phyloP scores from a whole-genome alignment of 2,329 filamentous ascomycete genomes.

The Aspergillus sp. region DNA sequence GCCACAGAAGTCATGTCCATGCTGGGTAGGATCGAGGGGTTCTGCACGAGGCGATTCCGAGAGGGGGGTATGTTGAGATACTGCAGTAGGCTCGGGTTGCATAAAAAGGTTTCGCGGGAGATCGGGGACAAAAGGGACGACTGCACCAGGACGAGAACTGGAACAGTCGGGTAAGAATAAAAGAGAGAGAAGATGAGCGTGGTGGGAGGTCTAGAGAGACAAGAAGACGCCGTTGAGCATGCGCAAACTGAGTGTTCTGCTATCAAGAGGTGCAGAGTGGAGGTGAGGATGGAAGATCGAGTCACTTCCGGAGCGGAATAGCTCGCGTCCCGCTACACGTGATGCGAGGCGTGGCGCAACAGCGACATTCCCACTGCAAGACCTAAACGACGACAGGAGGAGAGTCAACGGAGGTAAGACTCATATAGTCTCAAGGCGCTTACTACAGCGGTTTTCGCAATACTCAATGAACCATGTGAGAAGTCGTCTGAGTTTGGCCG shows the following conservation, averaged over 20 bases:
- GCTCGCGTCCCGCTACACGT: no score
- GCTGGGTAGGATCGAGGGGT: conserved; percentile 42
- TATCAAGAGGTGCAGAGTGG: no score
- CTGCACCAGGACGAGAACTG: conserved; percentile 48
- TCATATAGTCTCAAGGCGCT: no score
- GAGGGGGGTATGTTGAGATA: conserved; percentile 40
- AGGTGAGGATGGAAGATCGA: no score
- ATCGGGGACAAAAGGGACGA: conserved; percentile 34
- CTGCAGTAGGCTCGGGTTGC: conserved; percentile 54
- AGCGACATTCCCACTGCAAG: no score
- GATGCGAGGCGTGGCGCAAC: no score
- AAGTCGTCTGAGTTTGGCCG: no score
- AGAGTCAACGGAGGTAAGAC: no score
- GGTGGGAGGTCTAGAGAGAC: conserved; percentile 47
- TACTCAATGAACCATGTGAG: no score
- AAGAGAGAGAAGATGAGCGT: conserved; percentile 3
- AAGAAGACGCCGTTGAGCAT: conserved; percentile 55
- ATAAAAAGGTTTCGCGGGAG: conserved; percentile 50
- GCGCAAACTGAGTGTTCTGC: not conserved
- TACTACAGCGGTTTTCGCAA: no score
- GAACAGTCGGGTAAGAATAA: conserved; percentile 40
- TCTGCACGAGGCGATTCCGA: conserved; percentile 32
- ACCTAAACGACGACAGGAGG: no score
- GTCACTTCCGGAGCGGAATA: no score
- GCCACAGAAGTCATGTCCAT: conserved; percentile 50